These are phyloP conservation scores for Barbarea vulgaris DNA, from an alignment of 345 rosid species.

Conservation along the genomic window DNA sequence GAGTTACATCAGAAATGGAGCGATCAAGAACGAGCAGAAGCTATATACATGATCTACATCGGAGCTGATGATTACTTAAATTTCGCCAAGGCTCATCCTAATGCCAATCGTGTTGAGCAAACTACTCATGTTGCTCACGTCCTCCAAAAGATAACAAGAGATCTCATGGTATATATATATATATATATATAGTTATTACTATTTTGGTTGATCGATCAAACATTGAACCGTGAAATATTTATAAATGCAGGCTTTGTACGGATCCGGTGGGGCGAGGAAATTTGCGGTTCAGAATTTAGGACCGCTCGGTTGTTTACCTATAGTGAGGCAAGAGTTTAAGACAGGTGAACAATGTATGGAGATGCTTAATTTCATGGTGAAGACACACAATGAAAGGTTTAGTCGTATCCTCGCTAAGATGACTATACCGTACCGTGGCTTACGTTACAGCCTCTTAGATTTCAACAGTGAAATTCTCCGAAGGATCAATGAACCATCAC, in stretches of 20 bases:
- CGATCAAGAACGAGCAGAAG: slow-evolving; percentile 32
- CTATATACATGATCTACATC: slow-evolving; percentile 31
- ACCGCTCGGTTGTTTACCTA: slow-evolving; percentile 41
- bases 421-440: slow-evolving; percentile 5
- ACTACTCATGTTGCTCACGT: slow-evolving; percentile 4
- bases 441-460: slow-evolving; percentile 37
- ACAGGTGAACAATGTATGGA: slow-evolving; percentile 29
- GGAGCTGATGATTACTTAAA: slow-evolving; percentile 46
- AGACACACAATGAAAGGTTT: slow-evolving; percentile 36
- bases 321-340: slow-evolving; percentile 35
- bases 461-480: slow-evolving; percentile 27
- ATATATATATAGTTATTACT: neutral
- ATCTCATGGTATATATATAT: slow-evolving; percentile 23
- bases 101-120: slow-evolving; percentile 27
- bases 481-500: slow-evolving; percentile 33
- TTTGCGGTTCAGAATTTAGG: slow-evolving; percentile 40
- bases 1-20: slow-evolving; percentile 31
- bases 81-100: slow-evolving; percentile 34
- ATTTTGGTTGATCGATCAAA: neutral
- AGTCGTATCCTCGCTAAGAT: neutral
- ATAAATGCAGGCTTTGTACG: slow-evolving; percentile 31
- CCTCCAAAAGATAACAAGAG: slow-evolving; percentile 18
- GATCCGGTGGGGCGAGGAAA: slow-evolving; percentile 43
- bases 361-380: slow-evolving; percentile 30
- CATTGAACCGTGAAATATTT: neutral